phyloP scores from a whole-genome alignment of 164 flowering plant species.

The Magnolia officinalis region DNA sequence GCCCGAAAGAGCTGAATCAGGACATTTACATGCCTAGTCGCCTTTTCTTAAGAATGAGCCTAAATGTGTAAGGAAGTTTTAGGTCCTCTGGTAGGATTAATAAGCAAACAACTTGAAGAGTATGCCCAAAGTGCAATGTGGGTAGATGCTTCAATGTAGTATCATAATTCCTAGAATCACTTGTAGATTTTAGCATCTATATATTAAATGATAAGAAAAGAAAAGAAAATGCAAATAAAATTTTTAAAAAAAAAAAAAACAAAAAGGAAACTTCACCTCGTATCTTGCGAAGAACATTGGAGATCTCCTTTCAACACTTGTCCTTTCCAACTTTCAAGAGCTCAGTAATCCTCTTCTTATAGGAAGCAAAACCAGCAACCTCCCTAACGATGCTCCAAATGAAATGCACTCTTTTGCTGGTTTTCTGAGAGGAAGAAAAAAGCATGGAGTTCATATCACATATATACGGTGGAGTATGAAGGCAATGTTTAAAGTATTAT shows the following conservation, averaged over 20 bases:
- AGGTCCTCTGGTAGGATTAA: too few relatives aligned
- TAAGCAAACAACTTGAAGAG: too few relatives aligned
- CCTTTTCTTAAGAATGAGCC: too few relatives aligned
- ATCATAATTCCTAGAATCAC: too few relatives aligned
- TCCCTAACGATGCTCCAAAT: constrained; percentile 35
- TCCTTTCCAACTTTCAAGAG: constrained; percentile 44
- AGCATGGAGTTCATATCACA: neutral
- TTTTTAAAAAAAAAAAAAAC: neutral
- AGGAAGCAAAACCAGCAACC: constrained; percentile 46
- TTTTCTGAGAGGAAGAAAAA: constrained; percentile 23
- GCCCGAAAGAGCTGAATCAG: too few relatives aligned
- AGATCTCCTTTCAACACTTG: constrained; percentile 45
- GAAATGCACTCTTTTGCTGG: constrained; percentile 37
- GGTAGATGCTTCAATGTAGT: too few relatives aligned
- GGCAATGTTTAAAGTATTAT: too few relatives aligned
- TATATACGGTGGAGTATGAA: too few relatives aligned
- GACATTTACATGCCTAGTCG: too few relatives aligned
- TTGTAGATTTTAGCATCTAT: neutral
- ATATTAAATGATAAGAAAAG: neutral
- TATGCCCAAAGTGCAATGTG: too few relatives aligned
- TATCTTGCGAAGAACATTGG: constrained; percentile 39
- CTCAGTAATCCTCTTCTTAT: constrained; percentile 45
- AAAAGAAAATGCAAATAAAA: neutral
- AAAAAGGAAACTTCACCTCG: constrained; percentile 19
- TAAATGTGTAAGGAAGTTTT: too few relatives aligned